A percentile compares a stretch with the other conserved stretches of the same genome.
phyloP scores from a whole-genome alignment of 225 moss, liverwort and hornwort genomes.

The Marchantia paleacea region DNA sequence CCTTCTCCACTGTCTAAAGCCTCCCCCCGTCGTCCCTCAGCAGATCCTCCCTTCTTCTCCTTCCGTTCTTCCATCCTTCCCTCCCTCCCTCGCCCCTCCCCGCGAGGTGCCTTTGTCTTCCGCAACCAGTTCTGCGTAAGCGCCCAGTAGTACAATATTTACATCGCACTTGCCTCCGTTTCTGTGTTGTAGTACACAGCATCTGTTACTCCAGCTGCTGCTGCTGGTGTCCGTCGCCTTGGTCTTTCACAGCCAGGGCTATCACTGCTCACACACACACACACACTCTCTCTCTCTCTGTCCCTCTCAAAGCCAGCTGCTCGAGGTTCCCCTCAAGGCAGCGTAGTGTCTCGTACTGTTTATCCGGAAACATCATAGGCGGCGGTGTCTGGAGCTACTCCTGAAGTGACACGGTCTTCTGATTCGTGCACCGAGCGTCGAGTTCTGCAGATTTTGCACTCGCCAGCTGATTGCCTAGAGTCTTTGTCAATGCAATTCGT shows the following conservation, averaged over 20 bases:
- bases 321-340: neutral
- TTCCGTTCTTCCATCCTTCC: neutral
- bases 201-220: neutral
- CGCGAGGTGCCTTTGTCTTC: neutral
- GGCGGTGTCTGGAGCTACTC: no score
- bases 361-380: no score
- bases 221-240: neutral
- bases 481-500: slow-evolving; percentile 9
- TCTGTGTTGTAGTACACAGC: neutral
- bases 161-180: neutral
- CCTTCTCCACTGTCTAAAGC: neutral
- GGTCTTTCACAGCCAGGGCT: neutral
- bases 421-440: neutral
- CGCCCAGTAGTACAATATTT: neutral
- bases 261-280: neutral
- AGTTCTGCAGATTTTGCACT: no score
- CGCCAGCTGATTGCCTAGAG: no score
- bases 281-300: neutral
- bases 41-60: neutral
- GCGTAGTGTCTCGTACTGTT: neutral
- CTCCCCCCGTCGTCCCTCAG: neutral
- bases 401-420: no score
- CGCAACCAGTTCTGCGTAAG: neutral
- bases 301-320: neutral
- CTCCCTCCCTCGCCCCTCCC: neutral